These are phyloP conservation scores for Aspergillus kassunensis DNA, from an alignment of 495 filamentous ascomycete genomes.

Conservation along the genomic window DNA sequence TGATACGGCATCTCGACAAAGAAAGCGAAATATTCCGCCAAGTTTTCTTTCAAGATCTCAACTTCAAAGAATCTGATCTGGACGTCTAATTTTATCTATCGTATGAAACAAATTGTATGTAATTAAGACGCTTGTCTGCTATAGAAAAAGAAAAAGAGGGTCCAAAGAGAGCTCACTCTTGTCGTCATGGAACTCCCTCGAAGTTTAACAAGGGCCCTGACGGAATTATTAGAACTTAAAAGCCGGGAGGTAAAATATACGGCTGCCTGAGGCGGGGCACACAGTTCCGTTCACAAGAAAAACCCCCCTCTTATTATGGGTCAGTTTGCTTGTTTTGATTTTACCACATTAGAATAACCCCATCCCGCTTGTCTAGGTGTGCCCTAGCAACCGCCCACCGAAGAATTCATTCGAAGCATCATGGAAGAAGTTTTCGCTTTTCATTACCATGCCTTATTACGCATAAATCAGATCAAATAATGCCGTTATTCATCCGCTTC, in stretches of 20 bases:
- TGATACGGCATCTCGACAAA: neutral
- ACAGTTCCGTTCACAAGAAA: neutral
- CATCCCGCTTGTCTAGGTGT: constrained; percentile 23
- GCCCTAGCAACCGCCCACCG: constrained; percentile 33
- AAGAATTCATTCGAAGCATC: constrained; percentile 11
- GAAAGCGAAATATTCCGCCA: neutral
- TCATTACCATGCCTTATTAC: neutral
- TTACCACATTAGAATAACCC: constrained; percentile 33
- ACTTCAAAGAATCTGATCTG: neutral
- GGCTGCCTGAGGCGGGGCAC: neutral
- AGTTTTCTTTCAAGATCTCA: neutral
- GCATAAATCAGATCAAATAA: neutral
- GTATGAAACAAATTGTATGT: neutral
- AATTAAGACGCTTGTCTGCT: too few species aligned
- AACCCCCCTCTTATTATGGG: constrained; percentile 5
- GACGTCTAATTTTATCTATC: too few species aligned
- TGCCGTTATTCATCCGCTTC: constrained; percentile 11
- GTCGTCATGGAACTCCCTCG: too few species aligned
- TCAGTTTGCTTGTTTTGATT: constrained; percentile 42
- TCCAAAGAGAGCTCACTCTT: too few species aligned
- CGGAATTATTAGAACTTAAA: too few species aligned
- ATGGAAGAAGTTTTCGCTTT: constrained; percentile 8
- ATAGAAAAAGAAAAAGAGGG: too few species aligned
- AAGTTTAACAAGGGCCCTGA: too few species aligned
- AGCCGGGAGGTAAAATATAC: too few species aligned